phyloP scores from a whole-genome alignment of 148 eudicot species.

The Chenopodium formosanum region DNA sequence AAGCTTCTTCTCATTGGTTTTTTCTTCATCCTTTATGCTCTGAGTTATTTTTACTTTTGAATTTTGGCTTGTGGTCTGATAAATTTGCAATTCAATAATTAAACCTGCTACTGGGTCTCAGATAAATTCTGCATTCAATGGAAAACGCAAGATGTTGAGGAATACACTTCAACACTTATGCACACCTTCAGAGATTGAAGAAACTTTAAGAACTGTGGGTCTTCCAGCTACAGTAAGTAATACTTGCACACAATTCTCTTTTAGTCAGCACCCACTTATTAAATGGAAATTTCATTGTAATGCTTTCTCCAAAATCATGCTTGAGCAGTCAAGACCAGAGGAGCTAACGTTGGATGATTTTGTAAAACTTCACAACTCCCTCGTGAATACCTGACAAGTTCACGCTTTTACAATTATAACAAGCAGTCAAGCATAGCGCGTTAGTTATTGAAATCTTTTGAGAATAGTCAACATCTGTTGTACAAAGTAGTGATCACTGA shows the following conservation, averaged over 20 bases:
- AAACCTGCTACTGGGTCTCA: conserved; percentile 15
- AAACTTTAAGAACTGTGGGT: conserved; percentile 51
- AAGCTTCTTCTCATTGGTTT: conserved; percentile 89
- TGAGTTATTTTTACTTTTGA: neutral
- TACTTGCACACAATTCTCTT: neutral
- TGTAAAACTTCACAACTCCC: conserved; percentile 61
- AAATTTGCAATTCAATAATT: neutral
- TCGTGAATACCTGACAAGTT: conserved; percentile 31
- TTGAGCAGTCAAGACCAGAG: conserved; percentile 85
- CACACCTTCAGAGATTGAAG: conserved; percentile 67
- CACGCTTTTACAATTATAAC: neutral
- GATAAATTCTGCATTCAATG: conserved; percentile 90
- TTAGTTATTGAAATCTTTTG: neutral
- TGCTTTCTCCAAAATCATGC: neutral
- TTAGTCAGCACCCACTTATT: neutral
- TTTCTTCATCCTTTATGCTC: neutral
- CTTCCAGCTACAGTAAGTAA: conserved; percentile 64
- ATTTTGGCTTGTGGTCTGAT: neutral
- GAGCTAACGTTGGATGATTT: conserved; percentile 78
- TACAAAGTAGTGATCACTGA: neutral
- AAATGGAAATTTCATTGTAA: neutral
- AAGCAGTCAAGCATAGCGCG: neutral
- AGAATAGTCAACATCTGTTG: neutral
- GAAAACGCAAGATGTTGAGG: conserved; percentile 88
- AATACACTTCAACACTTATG: conserved; percentile 72